These are phyloP conservation scores for Aureobasidium musti DNA, from an alignment of 2,329 filamentous ascomycete genomes.

Conservation along the genomic window DNA sequence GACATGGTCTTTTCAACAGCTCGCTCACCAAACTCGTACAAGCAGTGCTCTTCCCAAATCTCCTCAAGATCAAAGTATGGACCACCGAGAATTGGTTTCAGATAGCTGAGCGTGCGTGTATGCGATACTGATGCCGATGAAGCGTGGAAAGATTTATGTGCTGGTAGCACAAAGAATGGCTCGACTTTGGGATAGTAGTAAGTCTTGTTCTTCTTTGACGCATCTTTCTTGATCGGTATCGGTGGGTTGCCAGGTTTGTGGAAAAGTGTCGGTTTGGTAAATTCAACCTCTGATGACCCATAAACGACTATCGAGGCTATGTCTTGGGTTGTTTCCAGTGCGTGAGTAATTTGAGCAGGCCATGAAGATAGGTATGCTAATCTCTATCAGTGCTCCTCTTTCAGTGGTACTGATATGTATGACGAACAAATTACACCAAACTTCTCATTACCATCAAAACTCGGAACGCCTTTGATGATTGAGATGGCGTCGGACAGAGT, in stretches of 20 bases:
- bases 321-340: constrained; percentile 34
- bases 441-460: constrained; percentile 46
- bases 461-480: constrained; percentile 33
- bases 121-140: constrained; percentile 63
- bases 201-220: constrained; percentile 41
- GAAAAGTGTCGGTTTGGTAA: constrained; percentile 34
- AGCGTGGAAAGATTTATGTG: constrained; percentile 55
- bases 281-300: constrained; percentile 31
- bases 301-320: constrained; percentile 35
- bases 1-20: constrained; percentile 39
- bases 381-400: constrained; percentile 21
- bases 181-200: constrained; percentile 52
- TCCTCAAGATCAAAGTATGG: constrained; percentile 59
- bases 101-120: constrained; percentile 64
- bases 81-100: constrained; percentile 64
- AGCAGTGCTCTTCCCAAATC: constrained; percentile 49
- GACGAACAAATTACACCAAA: constrained; percentile 42
- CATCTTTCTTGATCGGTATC: constrained; percentile 28
- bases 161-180: constrained; percentile 55
- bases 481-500: constrained; percentile 35
- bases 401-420: constrained; percentile 15
- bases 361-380: constrained; percentile 33
- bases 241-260: constrained; percentile 35
- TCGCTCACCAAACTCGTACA: constrained; percentile 52
- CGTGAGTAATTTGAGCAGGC: neutral